Base-by-base conservation (phyloP, 441 rosid genomes). In the Mallotus japonicus region DNA sequence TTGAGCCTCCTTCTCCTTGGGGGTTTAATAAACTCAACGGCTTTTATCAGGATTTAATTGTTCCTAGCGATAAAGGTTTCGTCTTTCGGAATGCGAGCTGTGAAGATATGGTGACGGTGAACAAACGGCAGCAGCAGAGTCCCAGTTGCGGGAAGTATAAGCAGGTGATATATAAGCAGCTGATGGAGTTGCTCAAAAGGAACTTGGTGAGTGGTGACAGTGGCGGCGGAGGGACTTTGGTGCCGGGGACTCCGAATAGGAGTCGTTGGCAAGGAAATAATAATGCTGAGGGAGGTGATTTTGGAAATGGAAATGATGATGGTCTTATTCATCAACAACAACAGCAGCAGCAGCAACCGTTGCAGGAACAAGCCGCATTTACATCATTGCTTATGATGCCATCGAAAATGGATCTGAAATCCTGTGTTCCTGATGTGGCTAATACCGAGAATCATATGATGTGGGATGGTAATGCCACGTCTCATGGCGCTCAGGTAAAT, bases 161-260 rank as follows among this genome's bases (percentile, higher is more conserved):
- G 75, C 87, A 79, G 66, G 88, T 85, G 49, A 80, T 91, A 44
- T 76, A 77, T 56, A 86, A 83, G 77, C 97, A 93, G 85, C 76
- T 93, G 70, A 69, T 83, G 58, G 92, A 85, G 75, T 56, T 93
- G 84, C 77, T 85, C 12, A 84, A 75, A 77, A 80, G 74, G 65
- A 85, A 78, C 69, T 76, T 69, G 51, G 68, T 73, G 77, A 76
- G 55, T 2, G 79, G 44, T 12, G 82, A 44, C 8, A 71, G 5
- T 34, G 82, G 17, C 1, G 82, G 61, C 6, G 88, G 85, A 9
- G 92, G 81, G 67, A 61, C 72, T 81, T 78, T 78, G 79, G 79
- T 81, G 69, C 78, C 84, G 20, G 84, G 34, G 64, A 83, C 82
- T 47, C 72, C 79, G 4, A 74, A 19, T 49, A 70, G 85, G 67